Conservation (phyloP, 2,329 filamentous ascomycete genomes). For the Huntiella decipiens region DNA sequence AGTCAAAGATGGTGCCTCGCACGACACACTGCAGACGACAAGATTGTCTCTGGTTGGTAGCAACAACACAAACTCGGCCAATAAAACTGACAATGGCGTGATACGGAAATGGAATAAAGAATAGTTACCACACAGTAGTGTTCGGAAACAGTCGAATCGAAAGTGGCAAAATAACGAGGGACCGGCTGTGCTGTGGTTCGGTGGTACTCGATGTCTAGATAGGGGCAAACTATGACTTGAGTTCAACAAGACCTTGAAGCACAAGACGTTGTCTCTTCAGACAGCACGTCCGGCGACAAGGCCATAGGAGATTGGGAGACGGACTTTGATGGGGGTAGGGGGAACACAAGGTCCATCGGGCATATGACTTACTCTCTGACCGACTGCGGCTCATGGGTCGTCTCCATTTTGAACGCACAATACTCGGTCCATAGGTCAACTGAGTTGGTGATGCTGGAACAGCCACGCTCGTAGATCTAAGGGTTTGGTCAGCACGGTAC, state of each 20-base stretch:
- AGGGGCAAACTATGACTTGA: conserved; percentile 23
- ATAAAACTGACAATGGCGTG: no score
- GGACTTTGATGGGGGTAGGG: conserved; percentile 19
- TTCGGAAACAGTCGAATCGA: no score
- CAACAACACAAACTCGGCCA: no score
- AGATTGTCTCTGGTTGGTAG: no score
- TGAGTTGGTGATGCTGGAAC: conserved; percentile 80
- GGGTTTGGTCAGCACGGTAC: not conserved
- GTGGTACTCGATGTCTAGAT: no score
- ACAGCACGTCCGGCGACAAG: no score
- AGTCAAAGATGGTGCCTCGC: no score
- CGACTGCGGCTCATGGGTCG: conserved; percentile 79
- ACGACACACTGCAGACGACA: no score
- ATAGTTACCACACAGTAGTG: no score
- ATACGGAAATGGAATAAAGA: no score
- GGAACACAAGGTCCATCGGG: conserved; percentile 26
- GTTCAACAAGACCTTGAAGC: conserved; percentile 21
- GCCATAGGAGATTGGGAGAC: not conserved
- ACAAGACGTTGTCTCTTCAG: not conserved
- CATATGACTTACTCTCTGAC: conserved; percentile 94
- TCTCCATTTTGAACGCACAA: conserved; percentile 95
- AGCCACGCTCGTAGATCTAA: conserved; percentile 89
- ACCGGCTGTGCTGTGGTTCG: no score
- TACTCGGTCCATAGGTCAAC: conserved; percentile 97
- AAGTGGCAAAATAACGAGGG: no score